Evolutionary conservation across 2,329 filamentous ascomycete genomes (phyloP).

Genomic region (Verticillium isaacii): DNA sequence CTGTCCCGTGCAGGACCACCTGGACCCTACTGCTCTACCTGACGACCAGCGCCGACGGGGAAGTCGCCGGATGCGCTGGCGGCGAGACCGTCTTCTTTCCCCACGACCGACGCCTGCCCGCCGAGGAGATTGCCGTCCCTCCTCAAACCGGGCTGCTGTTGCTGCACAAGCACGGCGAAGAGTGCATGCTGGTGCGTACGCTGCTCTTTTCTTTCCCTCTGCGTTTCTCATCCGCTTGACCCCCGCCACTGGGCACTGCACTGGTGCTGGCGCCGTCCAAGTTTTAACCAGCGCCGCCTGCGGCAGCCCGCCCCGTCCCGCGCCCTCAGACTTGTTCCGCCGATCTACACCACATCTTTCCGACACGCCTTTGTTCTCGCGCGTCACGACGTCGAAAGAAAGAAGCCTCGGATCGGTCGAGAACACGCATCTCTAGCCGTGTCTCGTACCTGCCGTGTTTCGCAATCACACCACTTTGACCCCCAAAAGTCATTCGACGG

Average conservation of each 20-base stretch:
- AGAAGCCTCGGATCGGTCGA: neutral
- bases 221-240: conserved; percentile 4
- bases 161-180: conserved; percentile 82
- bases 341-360: conserved; percentile 1
- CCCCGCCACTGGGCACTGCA: neutral
- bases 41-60: conserved; percentile 49
- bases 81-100: conserved; percentile 93
- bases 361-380: conserved; percentile 2
- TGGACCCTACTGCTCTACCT: conserved; percentile 91
- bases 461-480: neutral
- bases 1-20: conserved; percentile 61
- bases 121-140: conserved; percentile 65
- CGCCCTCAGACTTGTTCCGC: neutral
- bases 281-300: neutral
- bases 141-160: conserved; percentile 82
- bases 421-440: neutral
- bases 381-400: neutral
- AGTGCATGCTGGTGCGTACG: conserved; percentile 68
- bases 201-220: conserved; percentile 1
- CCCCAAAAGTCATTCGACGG: no score
- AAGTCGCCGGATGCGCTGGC: conserved; percentile 65
- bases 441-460: conserved; percentile 2
- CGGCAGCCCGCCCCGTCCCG: neutral
- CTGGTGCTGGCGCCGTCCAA: neutral
- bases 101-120: conserved; percentile 50